Evolutionary conservation across 2,329 filamentous ascomycete species (phyloP).

Genomic region (Cercospora nicotianae): DNA sequence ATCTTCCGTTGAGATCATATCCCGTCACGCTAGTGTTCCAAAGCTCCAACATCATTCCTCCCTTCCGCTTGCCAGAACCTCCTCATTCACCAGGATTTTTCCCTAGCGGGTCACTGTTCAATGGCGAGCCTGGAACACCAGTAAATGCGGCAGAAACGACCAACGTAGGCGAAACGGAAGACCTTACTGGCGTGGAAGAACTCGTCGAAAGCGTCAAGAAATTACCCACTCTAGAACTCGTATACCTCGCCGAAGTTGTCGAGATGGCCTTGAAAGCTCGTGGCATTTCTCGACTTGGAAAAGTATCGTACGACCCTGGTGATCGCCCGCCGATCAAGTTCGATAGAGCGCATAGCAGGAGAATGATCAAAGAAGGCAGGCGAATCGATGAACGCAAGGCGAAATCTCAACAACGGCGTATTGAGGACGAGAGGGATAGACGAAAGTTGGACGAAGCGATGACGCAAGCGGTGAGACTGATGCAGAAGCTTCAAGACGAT

Average conservation of each 20-base stretch:
- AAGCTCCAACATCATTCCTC: too few relatives aligned
- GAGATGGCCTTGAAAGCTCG: neutral
- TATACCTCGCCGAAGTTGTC: neutral
- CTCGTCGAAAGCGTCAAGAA: neutral
- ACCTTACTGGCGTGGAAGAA: neutral
- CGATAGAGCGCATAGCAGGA: neutral
- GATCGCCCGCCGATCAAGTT: neutral
- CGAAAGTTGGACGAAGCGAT: neutral
- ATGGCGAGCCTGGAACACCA: neutral
- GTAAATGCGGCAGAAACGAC: neutral
- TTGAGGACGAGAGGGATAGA: neutral
- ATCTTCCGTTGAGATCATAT: too few relatives aligned
- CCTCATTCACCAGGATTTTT: too few relatives aligned
- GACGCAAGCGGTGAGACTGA: neutral
- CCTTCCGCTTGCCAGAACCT: too few relatives aligned
- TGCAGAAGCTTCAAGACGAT: too few relatives aligned
- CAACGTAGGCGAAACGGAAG: neutral
- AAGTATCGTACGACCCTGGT: neutral
- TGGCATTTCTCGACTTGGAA: neutral
- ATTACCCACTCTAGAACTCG: neutral
- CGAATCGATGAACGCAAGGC: neutral
- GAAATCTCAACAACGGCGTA: fast-evolving
- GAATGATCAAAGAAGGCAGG: neutral
- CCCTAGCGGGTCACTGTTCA: too few relatives aligned
- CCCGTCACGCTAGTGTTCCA: too few relatives aligned